Evolutionary conservation across 1,284 basidiomycete species (phyloP).

Genomic region (Malassezia brasiliensis): DNA sequence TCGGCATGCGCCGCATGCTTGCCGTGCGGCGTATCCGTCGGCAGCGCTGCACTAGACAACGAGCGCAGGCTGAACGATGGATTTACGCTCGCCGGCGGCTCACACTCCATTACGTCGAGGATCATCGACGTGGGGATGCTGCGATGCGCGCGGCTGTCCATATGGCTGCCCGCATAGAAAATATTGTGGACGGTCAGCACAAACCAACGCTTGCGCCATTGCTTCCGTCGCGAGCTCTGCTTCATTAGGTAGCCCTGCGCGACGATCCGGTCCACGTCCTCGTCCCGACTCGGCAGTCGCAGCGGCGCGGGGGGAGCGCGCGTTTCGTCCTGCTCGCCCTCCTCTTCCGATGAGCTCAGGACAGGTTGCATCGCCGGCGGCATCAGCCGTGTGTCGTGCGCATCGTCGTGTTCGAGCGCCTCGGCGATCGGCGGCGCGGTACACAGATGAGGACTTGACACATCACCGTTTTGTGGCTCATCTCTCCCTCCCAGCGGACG

Average conservation of each 20-base stretch:
- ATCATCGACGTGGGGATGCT: slow-evolving; percentile 75
- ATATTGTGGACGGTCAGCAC: slow-evolving; percentile 47
- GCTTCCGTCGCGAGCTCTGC: slow-evolving; percentile 79
- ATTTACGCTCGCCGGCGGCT: neutral
- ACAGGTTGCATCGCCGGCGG: slow-evolving; percentile 1
- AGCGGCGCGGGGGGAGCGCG: neutral
- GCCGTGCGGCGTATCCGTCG: neutral
- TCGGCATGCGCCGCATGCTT: neutral
- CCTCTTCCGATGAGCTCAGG: slow-evolving; percentile 9
- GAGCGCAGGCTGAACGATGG: neutral
- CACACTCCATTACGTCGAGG: slow-evolving; percentile 81
- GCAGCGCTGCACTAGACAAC: neutral
- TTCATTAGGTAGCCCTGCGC: slow-evolving; percentile 85
- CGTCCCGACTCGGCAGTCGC: slow-evolving; percentile 6
- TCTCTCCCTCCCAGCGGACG: no score
- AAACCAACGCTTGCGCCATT: slow-evolving; percentile 72
- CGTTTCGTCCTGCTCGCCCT: neutral
- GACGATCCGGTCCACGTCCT: slow-evolving; percentile 39
- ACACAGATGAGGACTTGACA: neutral
- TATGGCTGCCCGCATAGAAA: slow-evolving; percentile 49
- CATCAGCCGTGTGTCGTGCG: neutral
- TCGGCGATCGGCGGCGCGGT: neutral
- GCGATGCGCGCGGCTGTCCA: slow-evolving; percentile 69
- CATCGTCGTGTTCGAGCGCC: neutral
- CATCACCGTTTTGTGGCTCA: neutral